Percentiles rank a stretch among this genome's conserved stretches.
Conservation (phyloP, 768 basidiomycete genomes). For the Kwoniella sp. region DNA sequence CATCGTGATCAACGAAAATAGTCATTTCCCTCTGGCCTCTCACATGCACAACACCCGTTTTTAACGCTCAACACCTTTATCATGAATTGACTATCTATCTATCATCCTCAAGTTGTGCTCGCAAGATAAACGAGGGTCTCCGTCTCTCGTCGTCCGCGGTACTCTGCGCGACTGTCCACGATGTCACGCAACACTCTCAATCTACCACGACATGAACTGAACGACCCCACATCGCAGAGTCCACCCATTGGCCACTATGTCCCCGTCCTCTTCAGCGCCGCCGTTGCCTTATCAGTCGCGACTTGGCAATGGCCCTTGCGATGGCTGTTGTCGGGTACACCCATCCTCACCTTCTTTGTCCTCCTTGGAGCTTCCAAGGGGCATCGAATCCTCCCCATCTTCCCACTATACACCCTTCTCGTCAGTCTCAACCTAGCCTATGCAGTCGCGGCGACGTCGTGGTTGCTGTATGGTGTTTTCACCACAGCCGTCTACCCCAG, state of each 20-base stretch:
- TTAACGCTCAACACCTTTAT: too few species aligned
- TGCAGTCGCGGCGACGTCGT: slow-evolving; percentile 26
- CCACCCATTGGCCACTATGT: neutral
- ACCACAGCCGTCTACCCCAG: slow-evolving; percentile 13
- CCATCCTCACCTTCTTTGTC: slow-evolving; percentile 19
- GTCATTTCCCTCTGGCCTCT: too few species aligned
- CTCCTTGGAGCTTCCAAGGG: slow-evolving; percentile 23
- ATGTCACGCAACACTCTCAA: neutral
- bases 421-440: slow-evolving; percentile 24
- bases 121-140: too few species aligned
- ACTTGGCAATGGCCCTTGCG: slow-evolving; percentile 20
- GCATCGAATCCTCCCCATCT: slow-evolving; percentile 14
- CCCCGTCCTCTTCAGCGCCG: neutral
- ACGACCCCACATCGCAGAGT: neutral
- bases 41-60: too few species aligned
- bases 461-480: slow-evolving; percentile 24
- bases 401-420: slow-evolving; percentile 22
- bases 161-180: too few species aligned
- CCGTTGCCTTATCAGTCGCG: slow-evolving; percentile 4
- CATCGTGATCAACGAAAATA: too few species aligned
- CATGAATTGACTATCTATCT: too few species aligned
- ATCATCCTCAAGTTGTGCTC: too few species aligned
- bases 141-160: too few species aligned
- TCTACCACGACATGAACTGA: neutral
- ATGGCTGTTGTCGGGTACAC: slow-evolving; percentile 28